Percentiles rank a stretch among this genome's conserved stretches.
Conservation (phyloP, 257 asterid genomes). For the Solanum sejunctum region DNA sequence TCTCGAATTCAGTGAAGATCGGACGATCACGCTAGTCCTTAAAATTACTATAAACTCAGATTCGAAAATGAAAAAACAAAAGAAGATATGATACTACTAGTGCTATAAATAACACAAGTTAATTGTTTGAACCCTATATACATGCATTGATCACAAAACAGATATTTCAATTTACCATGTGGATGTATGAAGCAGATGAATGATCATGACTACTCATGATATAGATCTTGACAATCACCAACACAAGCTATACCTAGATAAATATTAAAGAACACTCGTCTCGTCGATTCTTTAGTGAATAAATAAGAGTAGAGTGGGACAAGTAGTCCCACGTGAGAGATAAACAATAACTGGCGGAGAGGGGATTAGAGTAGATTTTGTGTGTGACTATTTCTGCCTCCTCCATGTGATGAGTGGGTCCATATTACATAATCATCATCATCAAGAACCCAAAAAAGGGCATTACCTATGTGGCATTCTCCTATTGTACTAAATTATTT, state of each 20-base stretch:
- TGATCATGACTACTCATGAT: constrained; percentile 13
- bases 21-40: too few relatives aligned
- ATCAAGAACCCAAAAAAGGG: not conserved
- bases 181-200: constrained; percentile 35
- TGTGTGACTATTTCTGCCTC: constrained; percentile 12
- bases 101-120: not conserved
- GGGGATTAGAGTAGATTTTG: constrained; percentile 32
- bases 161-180: constrained; percentile 16
- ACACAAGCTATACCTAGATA: not conserved
- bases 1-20: too few relatives aligned
- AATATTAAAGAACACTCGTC: not conserved
- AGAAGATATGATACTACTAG: not conserved
- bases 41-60: not conserved
- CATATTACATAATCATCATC: not conserved
- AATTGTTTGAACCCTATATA: too few relatives aligned
- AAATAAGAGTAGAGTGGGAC: constrained; percentile 15
- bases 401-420: constrained; percentile 35
- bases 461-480: not conserved
- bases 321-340: constrained; percentile 35
- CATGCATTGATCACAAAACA: too few relatives aligned
- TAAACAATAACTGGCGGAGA: constrained; percentile 37
- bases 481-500: not conserved
- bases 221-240: not conserved
- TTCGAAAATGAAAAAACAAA: too few relatives aligned
- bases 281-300: too few relatives aligned